Evolutionary conservation across 176 grass and related monocot genomes (phyloP).

Genomic region (Paspalum vaginatum): DNA sequence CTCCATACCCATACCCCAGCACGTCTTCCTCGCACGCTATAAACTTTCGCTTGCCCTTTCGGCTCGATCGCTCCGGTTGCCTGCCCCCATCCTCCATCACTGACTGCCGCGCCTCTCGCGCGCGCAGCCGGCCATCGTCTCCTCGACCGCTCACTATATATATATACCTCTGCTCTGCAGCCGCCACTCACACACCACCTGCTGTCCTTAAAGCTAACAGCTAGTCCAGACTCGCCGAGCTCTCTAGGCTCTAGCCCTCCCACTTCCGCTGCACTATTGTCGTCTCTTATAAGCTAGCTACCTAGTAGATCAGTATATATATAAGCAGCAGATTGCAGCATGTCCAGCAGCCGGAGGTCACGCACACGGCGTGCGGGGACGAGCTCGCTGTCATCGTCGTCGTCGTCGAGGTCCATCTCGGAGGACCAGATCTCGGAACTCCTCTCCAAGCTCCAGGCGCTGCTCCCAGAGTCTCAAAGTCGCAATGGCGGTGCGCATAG

Average conservation of each 20-base stretch:
- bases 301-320: neutral
- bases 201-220: no score
- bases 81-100: slow-evolving; percentile 10
- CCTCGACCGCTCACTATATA: slow-evolving; percentile 39
- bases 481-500: slow-evolving; percentile 51
- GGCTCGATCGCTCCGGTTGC: slow-evolving; percentile 28
- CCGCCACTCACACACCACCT: no score
- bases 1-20: slow-evolving; percentile 21
- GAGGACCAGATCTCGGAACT: slow-evolving; percentile 82
- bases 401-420: slow-evolving; percentile 49
- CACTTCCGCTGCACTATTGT: neutral
- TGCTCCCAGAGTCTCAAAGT: slow-evolving; percentile 66
- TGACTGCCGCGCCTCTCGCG: neutral
- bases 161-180: neutral
- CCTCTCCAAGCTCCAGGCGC: slow-evolving; percentile 73
- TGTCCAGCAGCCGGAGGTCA: slow-evolving; percentile 77
- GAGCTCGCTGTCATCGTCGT: slow-evolving; percentile 43
- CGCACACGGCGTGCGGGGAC: slow-evolving; percentile 52
- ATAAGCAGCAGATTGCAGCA: neutral
- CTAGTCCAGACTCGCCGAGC: neutral
- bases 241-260: neutral
- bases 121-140: neutral
- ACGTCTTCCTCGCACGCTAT: slow-evolving; percentile 40
- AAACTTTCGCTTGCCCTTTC: slow-evolving; percentile 40
- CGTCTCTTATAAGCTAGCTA: neutral